These are phyloP conservation scores for Dothistroma septosporum DNA, from an alignment of 2,329 filamentous ascomycete genomes.

Conservation along the genomic window DNA sequence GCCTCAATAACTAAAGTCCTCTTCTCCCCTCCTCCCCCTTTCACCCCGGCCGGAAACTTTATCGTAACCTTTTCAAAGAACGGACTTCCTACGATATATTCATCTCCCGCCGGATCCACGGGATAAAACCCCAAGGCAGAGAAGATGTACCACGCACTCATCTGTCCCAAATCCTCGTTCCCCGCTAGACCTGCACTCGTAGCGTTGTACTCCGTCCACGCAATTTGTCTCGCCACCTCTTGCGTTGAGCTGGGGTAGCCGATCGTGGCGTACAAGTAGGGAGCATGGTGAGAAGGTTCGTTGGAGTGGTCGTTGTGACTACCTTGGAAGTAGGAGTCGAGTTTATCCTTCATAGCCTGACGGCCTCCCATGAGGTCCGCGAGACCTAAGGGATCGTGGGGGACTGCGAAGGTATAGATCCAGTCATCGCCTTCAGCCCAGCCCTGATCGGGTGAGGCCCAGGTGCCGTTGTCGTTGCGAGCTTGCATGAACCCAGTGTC, in stretches of 20 bases:
- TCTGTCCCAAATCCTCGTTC: conserved; percentile 50
- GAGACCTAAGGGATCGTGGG: conserved; percentile 45
- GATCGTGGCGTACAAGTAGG: conserved; percentile 45
- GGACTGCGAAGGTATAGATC: conserved; percentile 51
- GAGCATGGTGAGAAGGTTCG: conserved; percentile 48
- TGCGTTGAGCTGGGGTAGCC: conserved; percentile 43
- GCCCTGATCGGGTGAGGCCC: conserved; percentile 43
- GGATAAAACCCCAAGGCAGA: conserved; percentile 48
- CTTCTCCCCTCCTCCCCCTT: conserved; percentile 27
- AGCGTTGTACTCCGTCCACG: conserved; percentile 44
- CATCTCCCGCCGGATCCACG: conserved; percentile 43
- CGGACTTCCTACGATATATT: conserved; percentile 46
- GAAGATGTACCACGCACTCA: conserved; percentile 50
- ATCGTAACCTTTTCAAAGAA: conserved; percentile 47
- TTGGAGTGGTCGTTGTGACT: conserved; percentile 49
- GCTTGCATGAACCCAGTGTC: conserved; percentile 48
- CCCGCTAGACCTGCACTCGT: conserved; percentile 46
- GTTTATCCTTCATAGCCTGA: conserved; percentile 39
- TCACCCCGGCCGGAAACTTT: conserved; percentile 34
- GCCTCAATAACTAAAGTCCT: conserved; percentile 40
- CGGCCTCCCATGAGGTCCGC: conserved; percentile 40
- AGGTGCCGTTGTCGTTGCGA: conserved; percentile 46
- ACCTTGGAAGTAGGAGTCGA: conserved; percentile 45
- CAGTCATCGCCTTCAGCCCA: conserved; percentile 51
- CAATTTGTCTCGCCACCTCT: conserved; percentile 38